phyloP scores from a whole-genome alignment of 805 yeast species.

The Vanderwaltozyma polyspora region DNA sequence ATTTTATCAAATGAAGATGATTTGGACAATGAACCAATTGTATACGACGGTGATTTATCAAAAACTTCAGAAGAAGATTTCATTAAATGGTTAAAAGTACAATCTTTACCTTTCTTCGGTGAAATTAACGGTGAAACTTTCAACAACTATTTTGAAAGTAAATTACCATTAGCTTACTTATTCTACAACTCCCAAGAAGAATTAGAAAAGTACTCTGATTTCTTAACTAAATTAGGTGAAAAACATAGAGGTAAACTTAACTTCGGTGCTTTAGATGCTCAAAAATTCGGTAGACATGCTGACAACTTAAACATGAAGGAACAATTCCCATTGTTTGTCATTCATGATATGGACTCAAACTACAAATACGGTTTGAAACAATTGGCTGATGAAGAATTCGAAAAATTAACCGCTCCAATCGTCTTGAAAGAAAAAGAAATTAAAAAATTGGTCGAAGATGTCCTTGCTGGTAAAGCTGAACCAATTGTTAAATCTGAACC shows the following conservation, averaged over 20 bases:
- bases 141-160: slow-evolving; percentile 57
- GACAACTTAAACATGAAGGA: slow-evolving; percentile 76
- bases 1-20: slow-evolving; percentile 21
- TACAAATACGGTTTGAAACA: slow-evolving; percentile 73
- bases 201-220: slow-evolving; percentile 42
- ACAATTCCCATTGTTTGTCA: slow-evolving; percentile 73
- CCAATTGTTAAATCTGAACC: slow-evolving; percentile 79
- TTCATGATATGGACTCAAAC: slow-evolving; percentile 61
- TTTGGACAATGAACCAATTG: slow-evolving; percentile 15
- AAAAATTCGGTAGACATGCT: slow-evolving; percentile 78
- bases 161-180: slow-evolving; percentile 76
- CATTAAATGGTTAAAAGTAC: slow-evolving; percentile 29
- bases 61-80: slow-evolving; percentile 19
- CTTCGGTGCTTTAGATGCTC: slow-evolving; percentile 82
- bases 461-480: slow-evolving; percentile 48
- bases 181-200: slow-evolving; percentile 68
- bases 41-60: slow-evolving; percentile 20
- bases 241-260: slow-evolving; percentile 68
- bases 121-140: slow-evolving; percentile 79
- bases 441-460: slow-evolving; percentile 51
- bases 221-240: slow-evolving; percentile 56
- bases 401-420: slow-evolving; percentile 11
- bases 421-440: slow-evolving; percentile 44
- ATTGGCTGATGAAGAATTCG: slow-evolving; percentile 25
- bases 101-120: slow-evolving; percentile 23